A percentile compares a stretch with the other conserved stretches of the same genome.
Evolutionary conservation across 2,329 filamentous ascomycete species (phyloP).

Genomic region (Stagonosporopsis rhizophila): DNA sequence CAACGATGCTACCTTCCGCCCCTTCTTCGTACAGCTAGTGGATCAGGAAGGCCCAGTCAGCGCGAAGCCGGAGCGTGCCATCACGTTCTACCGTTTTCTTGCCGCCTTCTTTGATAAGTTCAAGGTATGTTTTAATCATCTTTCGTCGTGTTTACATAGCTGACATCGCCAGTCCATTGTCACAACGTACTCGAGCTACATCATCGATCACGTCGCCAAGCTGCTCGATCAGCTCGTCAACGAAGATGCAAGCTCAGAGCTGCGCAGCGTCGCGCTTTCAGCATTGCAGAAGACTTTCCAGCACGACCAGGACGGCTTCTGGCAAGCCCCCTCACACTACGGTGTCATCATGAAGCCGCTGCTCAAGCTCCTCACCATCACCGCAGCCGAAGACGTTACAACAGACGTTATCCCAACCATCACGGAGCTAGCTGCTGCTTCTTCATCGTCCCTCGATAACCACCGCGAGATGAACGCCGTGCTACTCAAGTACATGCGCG

Average conservation of each 20-base stretch:
- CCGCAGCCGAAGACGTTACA: constrained; percentile 35
- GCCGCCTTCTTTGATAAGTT: constrained; percentile 81
- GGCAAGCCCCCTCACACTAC: constrained; percentile 92
- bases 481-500: constrained; percentile 79
- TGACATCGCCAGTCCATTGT: constrained; percentile 72
- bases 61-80: constrained; percentile 60
- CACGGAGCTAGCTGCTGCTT: constrained; percentile 77
- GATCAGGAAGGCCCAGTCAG: constrained; percentile 67
- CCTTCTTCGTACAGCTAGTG: constrained; percentile 84
- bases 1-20: constrained; percentile 91
- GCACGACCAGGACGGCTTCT: constrained; percentile 94
- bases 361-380: constrained; percentile 64
- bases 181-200: constrained; percentile 86
- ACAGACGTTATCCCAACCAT: constrained; percentile 74
- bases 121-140: constrained; percentile 59
- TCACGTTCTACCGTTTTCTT: constrained; percentile 83
- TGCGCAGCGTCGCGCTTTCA: constrained; percentile 74
- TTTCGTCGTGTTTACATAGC: background rate
- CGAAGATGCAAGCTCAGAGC: constrained; percentile 57
- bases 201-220: constrained; percentile 76
- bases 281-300: constrained; percentile 79
- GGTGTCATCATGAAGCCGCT: constrained; percentile 73
- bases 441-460: constrained; percentile 84
- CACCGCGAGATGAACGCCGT: constrained; percentile 85
- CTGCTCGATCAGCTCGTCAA: constrained; percentile 59